phyloP scores from a whole-genome alignment of 1,139 yeast species.

The Sugiyamaella sp. region DNA sequence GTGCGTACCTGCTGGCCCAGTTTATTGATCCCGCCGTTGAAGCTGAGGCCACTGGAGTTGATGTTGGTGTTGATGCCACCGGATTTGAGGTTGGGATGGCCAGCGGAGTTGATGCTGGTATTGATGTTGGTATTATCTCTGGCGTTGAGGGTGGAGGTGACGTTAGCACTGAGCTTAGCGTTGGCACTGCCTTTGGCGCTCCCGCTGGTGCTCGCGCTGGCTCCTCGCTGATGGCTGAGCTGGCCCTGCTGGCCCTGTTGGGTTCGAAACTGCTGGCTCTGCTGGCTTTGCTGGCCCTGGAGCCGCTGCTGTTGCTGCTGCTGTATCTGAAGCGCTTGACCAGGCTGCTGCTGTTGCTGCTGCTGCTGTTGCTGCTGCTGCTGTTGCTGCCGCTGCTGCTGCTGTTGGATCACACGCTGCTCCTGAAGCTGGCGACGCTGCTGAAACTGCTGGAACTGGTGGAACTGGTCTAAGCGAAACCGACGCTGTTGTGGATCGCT shows the following conservation, averaged over 20 bases:
- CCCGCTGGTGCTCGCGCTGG: no score
- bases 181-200: no score
- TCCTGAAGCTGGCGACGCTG: background rate
- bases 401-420: background rate
- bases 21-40: background rate
- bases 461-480: conserved; percentile 5
- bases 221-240: no score
- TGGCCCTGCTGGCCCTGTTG: no score
- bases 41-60: background rate
- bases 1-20: background rate
- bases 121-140: no score
- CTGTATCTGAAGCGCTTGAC: background rate
- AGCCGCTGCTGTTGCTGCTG: background rate
- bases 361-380: background rate
- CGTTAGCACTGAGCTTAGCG: no score
- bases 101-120: no score
- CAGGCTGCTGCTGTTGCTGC: background rate
- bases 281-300: background rate
- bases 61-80: background rate
- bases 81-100: no score
- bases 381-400: conserved; percentile 2
- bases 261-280: background rate
- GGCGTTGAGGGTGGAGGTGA: no score
- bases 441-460: conserved; percentile 1
- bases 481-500: conserved; percentile 4